These are phyloP conservation scores for Yamadazyma trypodendri DNA, from an alignment of 1,139 yeast genomes.

Conservation along the genomic window DNA sequence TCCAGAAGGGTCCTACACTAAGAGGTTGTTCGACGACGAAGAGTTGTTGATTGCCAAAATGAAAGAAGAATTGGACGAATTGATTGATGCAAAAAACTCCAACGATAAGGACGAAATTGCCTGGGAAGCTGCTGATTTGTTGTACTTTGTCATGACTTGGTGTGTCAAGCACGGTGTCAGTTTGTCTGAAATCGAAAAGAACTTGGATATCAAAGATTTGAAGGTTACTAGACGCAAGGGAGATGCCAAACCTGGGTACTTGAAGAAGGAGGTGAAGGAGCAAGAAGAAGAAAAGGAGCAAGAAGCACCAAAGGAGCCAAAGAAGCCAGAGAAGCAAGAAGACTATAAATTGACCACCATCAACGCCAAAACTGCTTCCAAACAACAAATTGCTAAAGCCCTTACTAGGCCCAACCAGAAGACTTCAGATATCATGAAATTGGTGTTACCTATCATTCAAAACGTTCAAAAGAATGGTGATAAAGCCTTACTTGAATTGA, in stretches of 20 bases:
- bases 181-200: constrained; percentile 76
- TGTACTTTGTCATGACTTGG: constrained; percentile 89
- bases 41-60: constrained; percentile 78
- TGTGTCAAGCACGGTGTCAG: constrained; percentile 80
- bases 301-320: constrained; percentile 4
- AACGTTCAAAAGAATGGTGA: constrained; percentile 80
- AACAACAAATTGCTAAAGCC: constrained; percentile 52
- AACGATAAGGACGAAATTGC: constrained; percentile 63
- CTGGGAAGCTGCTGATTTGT: constrained; percentile 96
- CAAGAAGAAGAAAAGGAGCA: constrained; percentile 16
- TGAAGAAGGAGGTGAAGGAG: constrained; percentile 18
- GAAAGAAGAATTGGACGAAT: constrained; percentile 94
- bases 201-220: constrained; percentile 76
- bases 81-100: constrained; percentile 71
- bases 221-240: constrained; percentile 94
- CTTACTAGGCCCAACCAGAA: constrained; percentile 88
- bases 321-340: constrained; percentile 14
- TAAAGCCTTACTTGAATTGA: constrained; percentile 77
- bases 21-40: constrained; percentile 78
- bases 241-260: constrained; percentile 82
- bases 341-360: constrained; percentile 62
- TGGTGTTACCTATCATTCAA: constrained; percentile 86
- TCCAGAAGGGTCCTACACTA: constrained; percentile 91
- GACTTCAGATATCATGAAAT: constrained; percentile 85
- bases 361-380: constrained; percentile 43